Base-by-base conservation (phyloP, 108 stramenopile genomes). In the Nannochloropsis salina region DNA sequence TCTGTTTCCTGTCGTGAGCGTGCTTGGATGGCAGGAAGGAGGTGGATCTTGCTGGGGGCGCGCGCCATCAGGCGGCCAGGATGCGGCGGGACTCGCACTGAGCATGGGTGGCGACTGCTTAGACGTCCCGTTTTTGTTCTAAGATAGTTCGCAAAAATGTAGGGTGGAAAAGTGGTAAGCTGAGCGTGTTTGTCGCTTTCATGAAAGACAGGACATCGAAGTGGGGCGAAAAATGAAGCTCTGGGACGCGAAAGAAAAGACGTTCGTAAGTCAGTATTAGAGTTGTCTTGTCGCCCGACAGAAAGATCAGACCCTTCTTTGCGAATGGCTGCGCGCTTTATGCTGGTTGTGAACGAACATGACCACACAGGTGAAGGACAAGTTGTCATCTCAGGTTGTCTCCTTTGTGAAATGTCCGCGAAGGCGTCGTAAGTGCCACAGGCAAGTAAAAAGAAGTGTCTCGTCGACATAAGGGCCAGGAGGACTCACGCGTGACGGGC, bases 211-310 rank as follows among this genome's bases (percentile, higher is more conserved):
- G 15, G 61, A 74, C 61, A n/a, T 4, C n/a, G 61, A n/a, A 15
- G n/a, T 74, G 61, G 61, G n/a, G 61, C 61, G 61, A 74, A 74
- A 74, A 74, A 2, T 74, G 61, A 74, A 74, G 20, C n/a, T n/a
- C 15, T 74, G 61, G n/a, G 61, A 74, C 61, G 61, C 61, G 61
- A 74, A 74, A 74, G n/a, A n/a, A 74, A 74, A n/a, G 61, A 74
- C 61, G 61, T 74, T 74, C 61, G 61, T 74, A 74, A 74, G 61
- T 74, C 20, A 31, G 31, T 31, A 31, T 31, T 31, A 31, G 31
- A 31, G 31, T 31, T 31, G 31, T 31, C 31, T n/a, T 15, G n/a
- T 74, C 61, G 61, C n/a, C 15, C 61, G n/a, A n/a, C 15, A 74
- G n/a, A n/a, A 74, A 74, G 61, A 74, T 74, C 61, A 74, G n/a